phyloP scores from a whole-genome alignment of 192 early-diverging fungal genomes.

The Kickxella alabastrina region DNA sequence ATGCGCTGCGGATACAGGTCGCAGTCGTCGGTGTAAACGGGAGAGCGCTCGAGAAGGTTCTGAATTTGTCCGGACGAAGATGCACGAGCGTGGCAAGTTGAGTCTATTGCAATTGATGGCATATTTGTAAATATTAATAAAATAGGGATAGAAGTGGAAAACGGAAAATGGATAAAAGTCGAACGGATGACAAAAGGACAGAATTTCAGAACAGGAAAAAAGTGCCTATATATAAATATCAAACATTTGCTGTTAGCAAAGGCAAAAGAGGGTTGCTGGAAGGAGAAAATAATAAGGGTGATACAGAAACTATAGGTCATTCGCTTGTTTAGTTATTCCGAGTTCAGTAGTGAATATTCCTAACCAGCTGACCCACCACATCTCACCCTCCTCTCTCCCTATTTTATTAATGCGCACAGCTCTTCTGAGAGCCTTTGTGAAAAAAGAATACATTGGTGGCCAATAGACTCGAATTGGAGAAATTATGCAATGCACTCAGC shows the following conservation, averaged over 20 bases:
- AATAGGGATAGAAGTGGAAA: neutral
- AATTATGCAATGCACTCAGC: too few species aligned
- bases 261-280: neutral
- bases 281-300: neutral
- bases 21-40: conserved; percentile 37
- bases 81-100: neutral
- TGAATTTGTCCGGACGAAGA: neutral
- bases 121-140: conserved; percentile 4
- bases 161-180: neutral
- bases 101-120: conserved; percentile 27
- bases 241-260: neutral
- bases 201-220: neutral
- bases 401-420: too few species aligned
- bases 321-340: neutral
- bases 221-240: neutral
- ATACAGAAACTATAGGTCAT: neutral
- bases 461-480: too few species aligned
- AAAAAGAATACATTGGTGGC: too few species aligned
- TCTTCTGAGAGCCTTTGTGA: too few species aligned
- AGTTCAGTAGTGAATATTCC: too few species aligned
- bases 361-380: too few species aligned
- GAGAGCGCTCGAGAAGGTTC: conserved; percentile 27
- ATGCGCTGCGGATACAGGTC: conserved; percentile 44
- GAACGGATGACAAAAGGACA: too few species aligned
- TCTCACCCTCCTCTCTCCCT: too few species aligned